A percentile compares a stretch with the other conserved stretches of the same genome.
Evolutionary conservation across 1,284 basidiomycete species (phyloP).

Genomic region (Lentinus polychrous): DNA sequence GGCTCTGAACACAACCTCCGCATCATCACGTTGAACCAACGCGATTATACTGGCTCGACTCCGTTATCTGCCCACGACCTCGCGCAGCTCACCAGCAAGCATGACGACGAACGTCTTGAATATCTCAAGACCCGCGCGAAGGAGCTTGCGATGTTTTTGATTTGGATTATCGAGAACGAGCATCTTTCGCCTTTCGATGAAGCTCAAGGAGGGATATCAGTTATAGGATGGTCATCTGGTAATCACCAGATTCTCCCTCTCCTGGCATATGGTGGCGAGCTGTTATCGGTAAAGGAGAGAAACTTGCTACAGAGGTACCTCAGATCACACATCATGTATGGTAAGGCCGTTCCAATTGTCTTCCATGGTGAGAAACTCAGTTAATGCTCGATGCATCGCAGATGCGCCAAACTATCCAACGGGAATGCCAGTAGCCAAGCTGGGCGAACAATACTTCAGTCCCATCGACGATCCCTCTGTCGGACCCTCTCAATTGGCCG

Average conservation of each 20-base stretch:
- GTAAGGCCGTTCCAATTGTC: not conserved
- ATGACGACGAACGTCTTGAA: conserved; percentile 1
- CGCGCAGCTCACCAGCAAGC: not conserved
- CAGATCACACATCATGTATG: conserved; percentile 1
- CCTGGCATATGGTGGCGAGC: not conserved
- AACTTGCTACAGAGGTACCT: not conserved
- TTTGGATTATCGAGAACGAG: conserved; percentile 12
- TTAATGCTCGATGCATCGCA: not conserved
- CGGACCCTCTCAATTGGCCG: not conserved
- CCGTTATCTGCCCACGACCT: conserved; percentile 11
- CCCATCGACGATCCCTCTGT: not conserved
- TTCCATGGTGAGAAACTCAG: too few species aligned
- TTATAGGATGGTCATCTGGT: conserved; percentile 3
- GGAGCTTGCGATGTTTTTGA: conserved; percentile 11
- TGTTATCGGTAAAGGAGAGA: not conserved
- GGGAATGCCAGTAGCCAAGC: not conserved
- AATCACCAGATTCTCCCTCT: not conserved
- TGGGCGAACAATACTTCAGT: not conserved
- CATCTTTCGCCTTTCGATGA: conserved; percentile 6
- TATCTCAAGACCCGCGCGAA: conserved; percentile 7
- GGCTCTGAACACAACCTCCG: conserved; percentile 10
- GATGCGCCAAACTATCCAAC: not conserved
- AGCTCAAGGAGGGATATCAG: not conserved
- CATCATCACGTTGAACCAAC: conserved; percentile 10
- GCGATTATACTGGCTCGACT: conserved; percentile 13